These are phyloP conservation scores for Lichtheimia hyalospora DNA, from an alignment of 371 early-diverging fungal species.

Conservation along the genomic window DNA sequence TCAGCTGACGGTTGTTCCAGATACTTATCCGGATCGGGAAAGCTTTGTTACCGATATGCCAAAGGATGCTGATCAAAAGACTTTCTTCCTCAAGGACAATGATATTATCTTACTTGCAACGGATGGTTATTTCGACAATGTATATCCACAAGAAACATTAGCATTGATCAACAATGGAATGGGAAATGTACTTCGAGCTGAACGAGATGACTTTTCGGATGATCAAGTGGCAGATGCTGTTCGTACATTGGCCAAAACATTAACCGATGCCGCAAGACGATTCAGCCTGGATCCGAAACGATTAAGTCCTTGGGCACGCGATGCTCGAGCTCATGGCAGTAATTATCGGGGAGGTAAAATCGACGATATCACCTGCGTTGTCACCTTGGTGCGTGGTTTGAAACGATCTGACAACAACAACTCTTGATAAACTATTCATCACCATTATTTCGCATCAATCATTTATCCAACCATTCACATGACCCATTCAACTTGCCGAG, in stretches of 20 bases:
- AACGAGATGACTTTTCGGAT: slow-evolving; percentile 5
- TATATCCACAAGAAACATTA: slow-evolving; percentile 63
- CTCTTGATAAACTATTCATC: neutral
- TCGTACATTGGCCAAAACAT: slow-evolving; percentile 49
- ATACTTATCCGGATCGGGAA: slow-evolving; percentile 54
- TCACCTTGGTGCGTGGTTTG: slow-evolving; percentile 38
- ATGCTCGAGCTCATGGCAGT: slow-evolving; percentile 48
- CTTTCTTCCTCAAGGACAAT: slow-evolving; percentile 62
- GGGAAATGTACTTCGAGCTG: slow-evolving; percentile 24
- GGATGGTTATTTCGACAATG: slow-evolving; percentile 74
- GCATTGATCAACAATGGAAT: slow-evolving; percentile 48
- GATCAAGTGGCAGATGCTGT: slow-evolving; percentile 51
- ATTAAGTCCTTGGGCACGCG: slow-evolving; percentile 50
- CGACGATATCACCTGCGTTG: slow-evolving; percentile 54
- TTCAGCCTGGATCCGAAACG: slow-evolving; percentile 58
- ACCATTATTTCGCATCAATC: neutral
- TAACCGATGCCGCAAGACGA: slow-evolving; percentile 58
- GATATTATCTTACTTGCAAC: slow-evolving; percentile 71
- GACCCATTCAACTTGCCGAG: neutral
- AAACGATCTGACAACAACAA: slow-evolving; percentile 6
- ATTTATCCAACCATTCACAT: neutral
- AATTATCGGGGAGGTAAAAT: slow-evolving; percentile 49
- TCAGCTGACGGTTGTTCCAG: slow-evolving; percentile 67
- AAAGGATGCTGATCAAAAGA: slow-evolving; percentile 60
- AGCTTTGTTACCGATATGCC: slow-evolving; percentile 62